Evolutionary conservation across 2,329 filamentous ascomycete genomes (phyloP).

Genomic region (Aureobasidium sp.): DNA sequence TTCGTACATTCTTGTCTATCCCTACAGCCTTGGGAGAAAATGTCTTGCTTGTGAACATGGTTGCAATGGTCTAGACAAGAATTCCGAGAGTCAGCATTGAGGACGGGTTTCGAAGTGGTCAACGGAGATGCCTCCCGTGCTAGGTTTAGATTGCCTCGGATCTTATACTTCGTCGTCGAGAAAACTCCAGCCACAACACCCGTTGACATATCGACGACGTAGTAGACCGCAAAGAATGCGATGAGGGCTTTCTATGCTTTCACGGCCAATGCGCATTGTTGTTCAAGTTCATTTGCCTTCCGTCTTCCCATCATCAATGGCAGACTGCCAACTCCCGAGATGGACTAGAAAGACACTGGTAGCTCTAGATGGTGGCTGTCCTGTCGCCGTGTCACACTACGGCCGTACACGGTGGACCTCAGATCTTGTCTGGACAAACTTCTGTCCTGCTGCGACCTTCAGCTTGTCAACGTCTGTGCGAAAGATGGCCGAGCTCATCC

Average conservation of each 20-base stretch:
- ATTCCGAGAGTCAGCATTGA: neutral
- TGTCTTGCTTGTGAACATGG: neutral
- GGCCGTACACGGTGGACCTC: conserved; percentile 1
- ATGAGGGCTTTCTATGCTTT: neutral
- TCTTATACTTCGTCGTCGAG: neutral
- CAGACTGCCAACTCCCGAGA: neutral
- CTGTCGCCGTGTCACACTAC: neutral
- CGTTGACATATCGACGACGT: conserved; percentile 4
- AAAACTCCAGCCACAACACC: neutral
- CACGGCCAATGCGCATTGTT: neutral
- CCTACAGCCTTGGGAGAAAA: neutral
- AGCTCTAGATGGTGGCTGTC: conserved; percentile 1
- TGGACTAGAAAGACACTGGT: neutral
- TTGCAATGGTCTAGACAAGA: neutral
- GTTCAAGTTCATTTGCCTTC: neutral
- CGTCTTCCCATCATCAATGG: neutral
- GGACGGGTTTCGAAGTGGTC: neutral
- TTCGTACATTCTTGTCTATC: neutral
- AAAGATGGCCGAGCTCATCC: neutral
- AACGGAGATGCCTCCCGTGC: neutral
- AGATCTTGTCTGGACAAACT: neutral
- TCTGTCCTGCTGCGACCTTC: neutral
- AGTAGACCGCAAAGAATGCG: too few species aligned
- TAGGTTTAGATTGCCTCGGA: neutral
- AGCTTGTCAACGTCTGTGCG: neutral